Evolutionary conservation across 148 eudicot genomes (phyloP).

Genomic region (Vaccinium corymbosum): DNA sequence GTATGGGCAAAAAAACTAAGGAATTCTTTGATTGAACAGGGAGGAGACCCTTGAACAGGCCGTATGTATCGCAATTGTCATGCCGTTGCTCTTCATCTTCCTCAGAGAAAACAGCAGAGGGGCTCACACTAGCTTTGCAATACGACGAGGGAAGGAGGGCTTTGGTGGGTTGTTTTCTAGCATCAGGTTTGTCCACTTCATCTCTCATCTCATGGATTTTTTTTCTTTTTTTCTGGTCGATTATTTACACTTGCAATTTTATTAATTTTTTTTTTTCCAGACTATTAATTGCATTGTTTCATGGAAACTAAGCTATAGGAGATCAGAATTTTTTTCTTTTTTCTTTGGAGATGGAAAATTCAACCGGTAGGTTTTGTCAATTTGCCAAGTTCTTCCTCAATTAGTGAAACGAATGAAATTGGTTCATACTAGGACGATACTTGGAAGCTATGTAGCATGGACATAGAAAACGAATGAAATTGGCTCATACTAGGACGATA

Average conservation of each 20-base stretch:
- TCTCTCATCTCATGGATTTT: background rate
- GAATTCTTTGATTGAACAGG: slow-evolving; percentile 19
- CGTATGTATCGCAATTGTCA: slow-evolving; percentile 9
- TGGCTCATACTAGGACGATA: too few relatives aligned
- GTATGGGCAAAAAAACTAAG: background rate
- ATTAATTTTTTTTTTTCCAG: background rate
- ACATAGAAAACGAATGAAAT: too few relatives aligned
- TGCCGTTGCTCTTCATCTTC: slow-evolving; percentile 37
- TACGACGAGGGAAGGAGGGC: slow-evolving; percentile 37
- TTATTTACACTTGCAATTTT: background rate
- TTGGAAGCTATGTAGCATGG: too few relatives aligned
- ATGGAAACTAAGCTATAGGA: background rate
- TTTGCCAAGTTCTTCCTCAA: too few relatives aligned
- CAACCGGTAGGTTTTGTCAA: too few relatives aligned
- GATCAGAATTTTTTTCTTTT: too few relatives aligned
- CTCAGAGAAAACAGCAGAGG: slow-evolving; percentile 17
- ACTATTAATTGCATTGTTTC: background rate
- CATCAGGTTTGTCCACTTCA: slow-evolving; percentile 30
- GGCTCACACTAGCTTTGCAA: slow-evolving; percentile 6
- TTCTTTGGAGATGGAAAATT: too few relatives aligned
- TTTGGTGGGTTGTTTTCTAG: slow-evolving; percentile 35
- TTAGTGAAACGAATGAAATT: too few relatives aligned
- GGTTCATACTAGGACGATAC: too few relatives aligned
- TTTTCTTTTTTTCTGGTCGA: background rate
- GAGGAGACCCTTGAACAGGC: slow-evolving; percentile 17